Evolutionary conservation across 192 early-diverging fungal genomes (phyloP), one percentile per base, ranked within the genome.

Genomic region (Coemansia umbellata): DNA sequence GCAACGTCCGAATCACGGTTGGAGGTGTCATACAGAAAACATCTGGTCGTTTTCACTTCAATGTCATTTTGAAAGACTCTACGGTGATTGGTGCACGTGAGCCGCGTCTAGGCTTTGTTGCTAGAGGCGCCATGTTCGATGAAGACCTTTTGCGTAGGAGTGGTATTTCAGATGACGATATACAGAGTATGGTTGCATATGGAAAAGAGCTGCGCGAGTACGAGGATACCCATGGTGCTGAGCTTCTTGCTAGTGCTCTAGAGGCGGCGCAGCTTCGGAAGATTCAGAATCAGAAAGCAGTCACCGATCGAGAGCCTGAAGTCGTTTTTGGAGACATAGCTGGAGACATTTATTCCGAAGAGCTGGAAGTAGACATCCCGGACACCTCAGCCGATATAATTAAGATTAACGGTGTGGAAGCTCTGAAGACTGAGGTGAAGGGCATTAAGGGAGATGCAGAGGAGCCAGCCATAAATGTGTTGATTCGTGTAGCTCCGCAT

Each of bases 31-130:
- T 69, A 15, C 58, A 70, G 27, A 66, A 60, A 51, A 57, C 63
- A 19, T 56, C 63, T 0, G 74, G 74, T 15, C 62, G 74, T 11
- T 77, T 77, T 47, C 74, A 66, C 28, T 66, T 70, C 32, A 62
- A 53, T 33, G 19, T 48, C 4, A 28, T 70, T 4, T 17, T 4
- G 5, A 5, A 13, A 1, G 5, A 9, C 17, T 31, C 31, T 8
- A 18, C 31, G 2, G 28, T 77, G 9, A 9, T 47, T 8, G 63
- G 68, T 18, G 50, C 41, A 11, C 66, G 74, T 17, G 63, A 58
- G 41, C 48, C 36, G 8, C 32, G 53, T 1, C 13, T 77, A 4
- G 74, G 74, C 18, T 77, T 77, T 70, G 60, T 66, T 1, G 58
- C 74, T 22, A 43, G 35, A 5, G 72, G 72, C 5, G n/a, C 57